Evolutionary conservation across 78 protist genomes (phyloP), one percentile per base, ranked within the genome.

Genomic region (Dictyostelium brefeldianum): DNA sequence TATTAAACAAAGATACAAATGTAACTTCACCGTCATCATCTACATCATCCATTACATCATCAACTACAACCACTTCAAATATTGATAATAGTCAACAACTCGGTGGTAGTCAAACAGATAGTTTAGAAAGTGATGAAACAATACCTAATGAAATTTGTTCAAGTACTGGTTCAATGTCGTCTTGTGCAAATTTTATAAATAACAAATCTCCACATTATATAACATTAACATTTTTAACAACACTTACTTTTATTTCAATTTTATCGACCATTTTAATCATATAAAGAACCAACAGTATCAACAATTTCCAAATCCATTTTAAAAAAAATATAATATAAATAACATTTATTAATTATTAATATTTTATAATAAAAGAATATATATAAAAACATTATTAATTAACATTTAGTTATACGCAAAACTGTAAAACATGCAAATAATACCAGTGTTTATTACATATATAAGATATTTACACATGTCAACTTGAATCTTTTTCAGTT

Each of bases 131-230:
- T 29, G 69, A 59, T 59, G 69, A 59, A 29, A 29, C n/a, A 22
- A 29, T 22, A 8, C 69, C n/a, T 22, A 59, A 29, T 22, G 69
- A 59, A 59, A 29, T 59, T 20, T 59, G 69, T 14, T 59, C 69
- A 10, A 59, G 69, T 59, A 59, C n/a, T 59, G 69, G 69, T 20
- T 59, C 69, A 59, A 59, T 59, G 69, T 59, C 69, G 9, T 59
- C 69, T 59, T 59, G 31, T 59, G n/a, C 69, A 8, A 25, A 25
- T 0, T 59, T 29, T 22, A 59, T 22, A 59, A 59, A n/a, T n/a
- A n/a, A 59, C 8, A 36, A 36, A 36, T 59, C 69, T 11, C 29
- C n/a, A 15, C 29, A 57, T 57, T 57, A n/a, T n/a, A 57, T 27
- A 59, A 59, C 69, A 22, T 29, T 59, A 22, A 29, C 31, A 0